A percentile compares a stretch with the other conserved stretches of the same genome.
Evolutionary conservation across 352 stramenopile species (phyloP).

Genomic region (Thalassiosira livingstoniorum): DNA sequence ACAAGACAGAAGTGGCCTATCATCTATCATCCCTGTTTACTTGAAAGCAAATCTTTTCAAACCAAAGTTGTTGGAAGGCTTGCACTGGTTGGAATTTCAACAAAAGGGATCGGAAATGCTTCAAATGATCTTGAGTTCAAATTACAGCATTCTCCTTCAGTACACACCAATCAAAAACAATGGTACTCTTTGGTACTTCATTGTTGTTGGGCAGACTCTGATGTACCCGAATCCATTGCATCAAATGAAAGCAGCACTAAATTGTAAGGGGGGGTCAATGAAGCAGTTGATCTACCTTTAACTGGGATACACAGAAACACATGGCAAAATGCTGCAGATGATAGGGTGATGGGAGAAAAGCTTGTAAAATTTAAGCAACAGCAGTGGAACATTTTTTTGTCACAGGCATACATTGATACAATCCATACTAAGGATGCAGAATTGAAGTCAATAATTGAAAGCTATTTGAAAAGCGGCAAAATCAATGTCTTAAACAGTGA

Average conservation of each 20-base stretch:
- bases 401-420: not conserved
- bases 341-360: not conserved
- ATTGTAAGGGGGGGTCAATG: not conserved
- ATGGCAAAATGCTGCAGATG: not conserved
- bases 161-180: not conserved
- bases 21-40: not conserved
- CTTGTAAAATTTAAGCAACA: not conserved
- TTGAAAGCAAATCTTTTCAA: not conserved
- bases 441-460: not conserved
- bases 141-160: not conserved
- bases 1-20: not conserved
- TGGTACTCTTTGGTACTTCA: not conserved
- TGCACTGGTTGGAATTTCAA: not conserved
- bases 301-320: not conserved
- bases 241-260: not conserved
- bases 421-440: not conserved
- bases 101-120: not conserved
- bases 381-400: not conserved
- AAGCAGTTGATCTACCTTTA: not conserved
- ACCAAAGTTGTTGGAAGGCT: not conserved
- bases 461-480: not conserved
- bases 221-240: not conserved
- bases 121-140: not conserved
- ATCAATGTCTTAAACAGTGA: not conserved
- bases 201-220: not conserved